phyloP scores from a whole-genome alignment of 768 basidiomycete genomes.

The Lenzites betulinus region DNA sequence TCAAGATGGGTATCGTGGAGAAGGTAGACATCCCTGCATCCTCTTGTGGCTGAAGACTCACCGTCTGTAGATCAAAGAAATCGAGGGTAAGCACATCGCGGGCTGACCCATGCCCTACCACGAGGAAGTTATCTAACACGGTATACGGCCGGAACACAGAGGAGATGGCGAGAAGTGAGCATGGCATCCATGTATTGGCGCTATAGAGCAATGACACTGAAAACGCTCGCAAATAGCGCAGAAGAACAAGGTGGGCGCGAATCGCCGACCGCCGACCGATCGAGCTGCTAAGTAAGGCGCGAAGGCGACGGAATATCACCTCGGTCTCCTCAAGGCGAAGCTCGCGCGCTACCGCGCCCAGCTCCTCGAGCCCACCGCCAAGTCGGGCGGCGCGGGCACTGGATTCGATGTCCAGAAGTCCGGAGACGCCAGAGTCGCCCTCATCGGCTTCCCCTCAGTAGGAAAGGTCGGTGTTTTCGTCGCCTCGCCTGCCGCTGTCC shows the following conservation, averaged over 20 bases:
- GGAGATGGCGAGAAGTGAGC: slow-evolving; percentile 97
- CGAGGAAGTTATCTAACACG: not conserved
- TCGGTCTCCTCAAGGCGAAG: slow-evolving; percentile 93
- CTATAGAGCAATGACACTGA: not conserved
- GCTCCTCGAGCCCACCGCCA: slow-evolving; percentile 87
- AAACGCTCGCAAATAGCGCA: slow-evolving; percentile 57
- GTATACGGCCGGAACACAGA: slow-evolving; percentile 45
- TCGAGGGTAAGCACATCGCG: slow-evolving; percentile 69
- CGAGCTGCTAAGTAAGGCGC: slow-evolving; percentile 8
- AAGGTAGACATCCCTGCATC: slow-evolving; percentile 53
- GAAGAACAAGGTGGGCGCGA: slow-evolving; percentile 81
- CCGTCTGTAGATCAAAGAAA: slow-evolving; percentile 79
- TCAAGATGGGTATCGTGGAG: slow-evolving; percentile 89
- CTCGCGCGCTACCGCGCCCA: slow-evolving; percentile 93
- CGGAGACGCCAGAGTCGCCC: slow-evolving; percentile 87
- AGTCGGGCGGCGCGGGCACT: slow-evolving; percentile 76
- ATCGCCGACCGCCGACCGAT: not conserved
- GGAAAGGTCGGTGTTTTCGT: slow-evolving; percentile 60
- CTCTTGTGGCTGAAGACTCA: not conserved
- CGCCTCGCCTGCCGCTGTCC: not conserved
- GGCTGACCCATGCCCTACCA: not conserved
- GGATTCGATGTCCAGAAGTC: slow-evolving; percentile 89
- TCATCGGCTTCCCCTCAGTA: slow-evolving; percentile 96
- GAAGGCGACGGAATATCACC: slow-evolving; percentile 88
- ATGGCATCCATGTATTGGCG: too few species aligned